Evolutionary conservation across 306 rosid species (phyloP).

Genomic region (Cicer pinnatifidum): DNA sequence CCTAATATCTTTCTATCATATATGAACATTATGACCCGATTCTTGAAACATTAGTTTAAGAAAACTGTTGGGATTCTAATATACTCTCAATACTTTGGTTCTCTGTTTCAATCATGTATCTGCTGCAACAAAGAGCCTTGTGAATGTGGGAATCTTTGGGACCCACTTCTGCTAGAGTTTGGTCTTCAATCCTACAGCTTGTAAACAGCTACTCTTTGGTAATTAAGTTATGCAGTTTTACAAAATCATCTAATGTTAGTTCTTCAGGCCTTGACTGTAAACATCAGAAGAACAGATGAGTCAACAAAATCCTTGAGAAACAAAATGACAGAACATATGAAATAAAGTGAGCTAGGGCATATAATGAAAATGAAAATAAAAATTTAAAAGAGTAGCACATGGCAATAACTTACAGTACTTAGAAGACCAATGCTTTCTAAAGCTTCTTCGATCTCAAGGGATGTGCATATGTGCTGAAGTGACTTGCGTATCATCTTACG

Average conservation of each 20-base stretch:
- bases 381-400: background rate
- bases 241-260: conserved; percentile 73
- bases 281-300: background rate
- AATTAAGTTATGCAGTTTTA: conserved; percentile 70
- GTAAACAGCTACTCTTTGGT: conserved; percentile 47
- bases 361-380: background rate
- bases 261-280: conserved; percentile 87
- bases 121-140: conserved; percentile 23
- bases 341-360: background rate
- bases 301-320: conserved; percentile 33
- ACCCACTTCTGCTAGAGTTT: conserved; percentile 16
- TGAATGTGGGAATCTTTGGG: conserved; percentile 10
- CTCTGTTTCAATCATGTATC: conserved; percentile 16
- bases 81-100: background rate
- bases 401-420: conserved; percentile 61
- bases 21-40: conserved; percentile 13
- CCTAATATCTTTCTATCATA: conserved; percentile 15
- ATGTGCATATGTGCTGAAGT: conserved; percentile 75
- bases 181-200: conserved; percentile 35
- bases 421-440: conserved; percentile 65
- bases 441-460: conserved; percentile 75
- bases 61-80: conserved; percentile 30
- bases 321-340: conserved; percentile 18
- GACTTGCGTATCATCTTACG: conserved; percentile 89
- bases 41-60: conserved; percentile 27